Base-by-base conservation (phyloP, 768 basidiomycete genomes). In the Collybia sp. region DNA sequence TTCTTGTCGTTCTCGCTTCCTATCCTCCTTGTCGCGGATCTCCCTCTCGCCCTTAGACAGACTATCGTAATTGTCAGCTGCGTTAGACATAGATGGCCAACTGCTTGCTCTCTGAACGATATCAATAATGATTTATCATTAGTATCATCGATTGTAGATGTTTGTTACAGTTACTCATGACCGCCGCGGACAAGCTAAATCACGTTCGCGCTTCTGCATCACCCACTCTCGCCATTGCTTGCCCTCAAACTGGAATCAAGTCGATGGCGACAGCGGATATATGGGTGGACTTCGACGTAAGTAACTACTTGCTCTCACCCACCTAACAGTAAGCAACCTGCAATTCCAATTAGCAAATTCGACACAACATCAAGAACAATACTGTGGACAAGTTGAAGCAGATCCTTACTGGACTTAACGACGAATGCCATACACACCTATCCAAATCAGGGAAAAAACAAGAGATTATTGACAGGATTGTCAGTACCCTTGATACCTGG, bases 331-430 rank as follows among this genome's bases (percentile, higher is more conserved):
- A 25, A 25, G 25, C 25, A 43, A 50, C 42, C 50, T 39, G 43
- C 44, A 19, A 36, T 53, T 43, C 47, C 48, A 41, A 31, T 34
- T 49, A 90, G 88, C 71, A 72, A 59, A 68, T 88, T 57, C 81
- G 84, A 56, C 80, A 85, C 68, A 76, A 67, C 49, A 72, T 93
- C 60, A 80, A 77, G 66, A 73, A 72, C 61, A 86, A 91, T 66
- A 93, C 88, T 6, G 91, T 93, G 52, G 89, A 91, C 64, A 82
- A 73, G 65, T 79, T 93, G 52, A 92, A 93, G 64, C 83, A 85
- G 59, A 88, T 93, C 54, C 71, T 93, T 47, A 63, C 71, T 33
- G 84, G 83, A 18, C 72, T 92, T 54, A 90, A 89, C 68, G 86
- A 88, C 32, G 83, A 89, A 61, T 90, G 88, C 58, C 67, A 68